These are phyloP conservation scores for Suhomyces ambrosiae DNA, from an alignment of 1,139 yeast species.

Conservation along the genomic window DNA sequence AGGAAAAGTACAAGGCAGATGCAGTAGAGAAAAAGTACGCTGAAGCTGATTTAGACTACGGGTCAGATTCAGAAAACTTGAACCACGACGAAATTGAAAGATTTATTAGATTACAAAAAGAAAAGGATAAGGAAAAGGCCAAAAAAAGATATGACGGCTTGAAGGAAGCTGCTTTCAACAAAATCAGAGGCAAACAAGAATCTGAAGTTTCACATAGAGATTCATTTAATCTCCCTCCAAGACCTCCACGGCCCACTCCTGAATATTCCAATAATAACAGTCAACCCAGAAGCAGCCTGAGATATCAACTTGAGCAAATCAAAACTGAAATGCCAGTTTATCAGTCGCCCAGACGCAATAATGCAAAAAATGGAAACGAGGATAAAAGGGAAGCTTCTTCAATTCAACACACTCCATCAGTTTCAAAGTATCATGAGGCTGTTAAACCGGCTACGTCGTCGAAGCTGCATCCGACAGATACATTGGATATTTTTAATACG, in stretches of 20 bases:
- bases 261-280: not conserved
- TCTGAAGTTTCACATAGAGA: not conserved
- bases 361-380: not conserved
- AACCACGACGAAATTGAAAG: constrained; percentile 44
- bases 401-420: not conserved
- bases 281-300: not conserved
- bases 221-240: not conserved
- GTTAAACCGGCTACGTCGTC: not conserved
- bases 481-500: constrained; percentile 18
- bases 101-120: constrained; percentile 42
- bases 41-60: constrained; percentile 38
- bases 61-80: constrained; percentile 47
- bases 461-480: constrained; percentile 12
- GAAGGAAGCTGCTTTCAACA: constrained; percentile 24
- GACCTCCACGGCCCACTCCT: not conserved
- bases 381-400: not conserved
- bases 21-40: constrained; percentile 38
- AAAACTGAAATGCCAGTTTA: not conserved
- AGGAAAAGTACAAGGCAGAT: constrained; percentile 48
- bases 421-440: not conserved
- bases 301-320: not conserved
- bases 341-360: not conserved
- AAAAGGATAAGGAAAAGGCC: constrained; percentile 40
- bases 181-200: constrained; percentile 13
- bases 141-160: constrained; percentile 28